Conservation (phyloP, 169 alveolate genomes). For the Theileria parva region DNA sequence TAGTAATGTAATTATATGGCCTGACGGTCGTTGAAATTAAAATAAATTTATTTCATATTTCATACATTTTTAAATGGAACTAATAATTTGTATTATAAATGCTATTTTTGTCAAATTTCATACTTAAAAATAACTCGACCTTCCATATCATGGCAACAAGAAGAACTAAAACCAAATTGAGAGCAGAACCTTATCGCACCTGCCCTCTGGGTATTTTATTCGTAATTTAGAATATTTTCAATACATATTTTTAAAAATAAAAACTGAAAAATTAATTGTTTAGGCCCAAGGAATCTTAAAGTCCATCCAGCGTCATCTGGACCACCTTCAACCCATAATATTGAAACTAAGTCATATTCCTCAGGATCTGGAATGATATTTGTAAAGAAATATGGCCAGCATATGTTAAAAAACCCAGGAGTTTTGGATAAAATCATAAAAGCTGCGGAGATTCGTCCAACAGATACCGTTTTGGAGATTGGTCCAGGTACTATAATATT, state of each 20-base stretch:
- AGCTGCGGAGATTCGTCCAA: constrained; percentile 95
- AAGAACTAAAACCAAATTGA: constrained; percentile 35
- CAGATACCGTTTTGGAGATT: constrained; percentile 97
- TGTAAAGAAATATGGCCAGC: constrained; percentile 95
- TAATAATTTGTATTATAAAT: neutral
- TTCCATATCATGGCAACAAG: constrained; percentile 42
- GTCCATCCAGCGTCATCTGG: constrained; percentile 5
- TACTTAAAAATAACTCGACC: neutral
- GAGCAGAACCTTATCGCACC: constrained; percentile 67
- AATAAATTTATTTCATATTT: neutral
- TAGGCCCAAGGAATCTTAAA: constrained; percentile 29
- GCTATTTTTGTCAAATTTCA: neutral
- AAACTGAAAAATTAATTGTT: neutral
- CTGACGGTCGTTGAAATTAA: neutral
- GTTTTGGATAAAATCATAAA: constrained; percentile 92
- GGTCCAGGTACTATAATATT: constrained; percentile 90
- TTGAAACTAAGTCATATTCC: constrained; percentile 22
- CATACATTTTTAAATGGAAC: constrained; percentile 1
- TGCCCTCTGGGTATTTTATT: constrained; percentile 49
- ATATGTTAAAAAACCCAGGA: constrained; percentile 96
- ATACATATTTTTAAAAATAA: neutral
- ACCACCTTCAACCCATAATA: constrained; percentile 1
- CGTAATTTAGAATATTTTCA: neutral
- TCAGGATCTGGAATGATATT: constrained; percentile 71
- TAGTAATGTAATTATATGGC: neutral